Evolutionary conservation across 2,329 filamentous ascomycete genomes (phyloP).

Genomic region (Phaeosphaeriaceae sp.): DNA sequence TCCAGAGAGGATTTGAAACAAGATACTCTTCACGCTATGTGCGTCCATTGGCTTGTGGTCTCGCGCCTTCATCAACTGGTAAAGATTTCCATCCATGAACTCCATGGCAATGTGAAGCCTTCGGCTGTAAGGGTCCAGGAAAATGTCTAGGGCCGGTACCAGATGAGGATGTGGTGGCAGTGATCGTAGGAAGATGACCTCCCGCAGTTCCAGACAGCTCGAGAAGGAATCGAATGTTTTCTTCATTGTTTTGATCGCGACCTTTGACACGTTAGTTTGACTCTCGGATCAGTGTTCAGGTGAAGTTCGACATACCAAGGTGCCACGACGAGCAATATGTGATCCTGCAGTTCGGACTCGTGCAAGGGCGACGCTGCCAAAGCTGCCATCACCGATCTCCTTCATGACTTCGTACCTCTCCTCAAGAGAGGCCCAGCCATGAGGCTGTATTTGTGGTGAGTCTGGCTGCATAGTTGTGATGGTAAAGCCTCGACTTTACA

Average conservation of each 20-base stretch:
- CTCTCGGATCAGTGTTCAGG: slow-evolving; percentile 10
- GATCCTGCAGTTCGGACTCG: slow-evolving; percentile 90
- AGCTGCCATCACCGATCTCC: slow-evolving; percentile 98
- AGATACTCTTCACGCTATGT: slow-evolving; percentile 92
- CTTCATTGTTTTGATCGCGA: slow-evolving; percentile 99
- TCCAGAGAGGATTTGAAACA: slow-evolving; percentile 95
- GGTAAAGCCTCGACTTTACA: slow-evolving; percentile 6
- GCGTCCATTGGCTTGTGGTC: slow-evolving; percentile 94
- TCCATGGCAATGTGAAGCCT: slow-evolving; percentile 99
- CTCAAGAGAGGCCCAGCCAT: slow-evolving; percentile 75
- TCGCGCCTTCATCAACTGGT: slow-evolving; percentile 97
- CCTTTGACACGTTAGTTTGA: slow-evolving; percentile 60
- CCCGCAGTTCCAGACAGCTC: slow-evolving; percentile 89
- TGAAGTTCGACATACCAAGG: slow-evolving; percentile 71
- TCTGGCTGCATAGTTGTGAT: slow-evolving; percentile 71
- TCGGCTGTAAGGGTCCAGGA: slow-evolving; percentile 92
- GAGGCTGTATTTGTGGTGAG: slow-evolving; percentile 76
- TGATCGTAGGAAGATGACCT: slow-evolving; percentile 94
- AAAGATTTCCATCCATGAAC: slow-evolving; percentile 99
- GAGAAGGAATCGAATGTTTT: slow-evolving; percentile 95
- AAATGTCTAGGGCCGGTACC: slow-evolving; percentile 97
- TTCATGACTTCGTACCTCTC: slow-evolving; percentile 97
- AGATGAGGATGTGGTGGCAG: slow-evolving; percentile 88
- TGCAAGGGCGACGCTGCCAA: slow-evolving; percentile 92
- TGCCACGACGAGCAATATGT: slow-evolving; percentile 85